These are phyloP conservation scores for Thraustochytrium sp. DNA, from an alignment of 352 stramenopile genomes.

Conservation along the genomic window DNA sequence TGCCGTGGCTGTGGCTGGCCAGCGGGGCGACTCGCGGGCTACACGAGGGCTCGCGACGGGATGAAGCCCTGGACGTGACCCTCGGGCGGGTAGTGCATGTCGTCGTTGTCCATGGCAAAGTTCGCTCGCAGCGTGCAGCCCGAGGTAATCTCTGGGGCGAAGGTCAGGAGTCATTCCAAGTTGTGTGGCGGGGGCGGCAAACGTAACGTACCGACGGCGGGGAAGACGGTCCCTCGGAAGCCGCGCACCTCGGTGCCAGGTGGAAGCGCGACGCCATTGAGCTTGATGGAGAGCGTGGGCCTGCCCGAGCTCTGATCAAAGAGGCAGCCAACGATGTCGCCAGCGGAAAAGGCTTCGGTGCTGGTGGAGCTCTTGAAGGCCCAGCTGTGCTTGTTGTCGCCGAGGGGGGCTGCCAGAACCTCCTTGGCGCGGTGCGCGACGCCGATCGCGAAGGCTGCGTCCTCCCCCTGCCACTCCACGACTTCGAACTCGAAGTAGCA, in stretches of 20 bases:
- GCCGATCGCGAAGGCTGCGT: neutral
- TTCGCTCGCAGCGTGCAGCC: conserved; percentile 22
- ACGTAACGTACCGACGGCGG: conserved; percentile 20
- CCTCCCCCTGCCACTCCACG: neutral
- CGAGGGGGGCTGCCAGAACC: neutral
- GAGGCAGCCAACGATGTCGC: conserved; percentile 1
- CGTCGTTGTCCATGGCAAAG: conserved; percentile 20
- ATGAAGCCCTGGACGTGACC: conserved; percentile 28
- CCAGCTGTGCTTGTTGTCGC: conserved; percentile 10
- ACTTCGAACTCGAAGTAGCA: conserved; percentile 39
- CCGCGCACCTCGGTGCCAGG: conserved; percentile 10
- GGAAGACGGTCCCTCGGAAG: neutral
- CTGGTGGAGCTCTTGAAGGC: conserved; percentile 8
- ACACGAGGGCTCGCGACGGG: conserved; percentile 3
- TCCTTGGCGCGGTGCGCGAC: neutral
- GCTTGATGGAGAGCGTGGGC: neutral
- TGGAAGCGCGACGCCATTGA: neutral
- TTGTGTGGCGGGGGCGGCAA: neutral
- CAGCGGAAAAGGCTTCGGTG: neutral
- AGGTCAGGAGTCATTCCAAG: neutral
- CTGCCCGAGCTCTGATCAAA: conserved; percentile 34
- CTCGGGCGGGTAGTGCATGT: neutral
- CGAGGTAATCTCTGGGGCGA: neutral
- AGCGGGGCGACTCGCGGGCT: too few relatives aligned
- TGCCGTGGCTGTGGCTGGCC: too few relatives aligned